Evolutionary conservation across 2,329 filamentous ascomycete genomes (phyloP).

Genomic region (Cytospora schulzeri): DNA sequence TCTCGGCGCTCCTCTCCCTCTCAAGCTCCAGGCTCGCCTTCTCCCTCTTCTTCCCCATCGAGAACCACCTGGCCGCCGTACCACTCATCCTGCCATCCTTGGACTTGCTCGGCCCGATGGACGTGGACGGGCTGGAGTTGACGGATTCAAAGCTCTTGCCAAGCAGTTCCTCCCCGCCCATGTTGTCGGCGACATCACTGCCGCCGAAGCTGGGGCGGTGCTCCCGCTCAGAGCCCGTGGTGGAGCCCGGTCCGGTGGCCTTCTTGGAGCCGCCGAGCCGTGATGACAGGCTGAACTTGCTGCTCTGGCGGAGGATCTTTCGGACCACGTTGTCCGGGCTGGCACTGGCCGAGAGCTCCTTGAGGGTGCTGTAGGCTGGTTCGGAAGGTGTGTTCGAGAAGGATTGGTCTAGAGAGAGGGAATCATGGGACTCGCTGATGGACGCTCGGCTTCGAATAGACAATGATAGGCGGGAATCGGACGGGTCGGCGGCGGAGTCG

Average conservation of each 20-base stretch:
- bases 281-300: constrained; percentile 66
- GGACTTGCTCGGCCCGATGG: constrained; percentile 53
- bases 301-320: constrained; percentile 66
- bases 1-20: constrained; percentile 34
- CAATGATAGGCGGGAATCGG: constrained; percentile 37
- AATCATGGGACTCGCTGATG: constrained; percentile 57
- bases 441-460: constrained; percentile 26
- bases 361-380: constrained; percentile 41
- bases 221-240: constrained; percentile 56
- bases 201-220: constrained; percentile 53
- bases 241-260: constrained; percentile 50
- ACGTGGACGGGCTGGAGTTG: constrained; percentile 57
- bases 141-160: constrained; percentile 60
- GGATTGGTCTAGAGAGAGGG: constrained; percentile 56
- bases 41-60: constrained; percentile 60
- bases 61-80: constrained; percentile 50
- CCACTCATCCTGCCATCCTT: constrained; percentile 48
- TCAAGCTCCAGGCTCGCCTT: constrained; percentile 60
- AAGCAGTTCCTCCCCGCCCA: constrained; percentile 51
- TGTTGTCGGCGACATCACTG: constrained; percentile 45
- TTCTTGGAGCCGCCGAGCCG: constrained; percentile 56
- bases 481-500: constrained; percentile 32
- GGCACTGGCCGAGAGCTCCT: constrained; percentile 43
- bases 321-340: constrained; percentile 57
- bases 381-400: constrained; percentile 62